Conservation (phyloP, 2,329 filamentous ascomycete genomes). For the Colletotrichum graminicola region DNA sequence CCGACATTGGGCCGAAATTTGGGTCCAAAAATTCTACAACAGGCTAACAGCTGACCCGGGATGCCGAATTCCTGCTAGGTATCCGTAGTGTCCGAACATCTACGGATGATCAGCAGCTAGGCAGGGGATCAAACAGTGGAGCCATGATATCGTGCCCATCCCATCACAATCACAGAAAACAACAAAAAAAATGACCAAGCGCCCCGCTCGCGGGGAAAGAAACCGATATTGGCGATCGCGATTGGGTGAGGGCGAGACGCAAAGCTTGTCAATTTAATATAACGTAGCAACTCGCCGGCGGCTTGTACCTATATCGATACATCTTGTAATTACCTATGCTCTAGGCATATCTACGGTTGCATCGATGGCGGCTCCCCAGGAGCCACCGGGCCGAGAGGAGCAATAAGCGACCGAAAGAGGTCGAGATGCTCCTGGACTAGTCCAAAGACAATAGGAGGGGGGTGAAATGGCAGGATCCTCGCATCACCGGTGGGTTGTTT, state of each 20-base stretch:
- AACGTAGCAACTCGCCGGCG: neutral
- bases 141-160: neutral
- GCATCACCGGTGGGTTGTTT: neutral
- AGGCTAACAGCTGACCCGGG: neutral
- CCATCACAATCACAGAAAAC: neutral
- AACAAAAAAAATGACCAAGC: neutral
- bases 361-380: neutral
- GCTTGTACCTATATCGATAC: neutral
- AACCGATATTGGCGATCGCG: neutral
- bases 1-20: too few relatives aligned
- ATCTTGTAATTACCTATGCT: neutral
- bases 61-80: neutral
- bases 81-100: neutral
- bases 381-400: too few relatives aligned
- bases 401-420: neutral
- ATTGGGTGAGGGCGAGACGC: neutral
- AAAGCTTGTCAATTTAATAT: neutral
- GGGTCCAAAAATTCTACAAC: too few relatives aligned
- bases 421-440: neutral
- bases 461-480: neutral
- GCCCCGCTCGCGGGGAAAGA: neutral
- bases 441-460: neutral
- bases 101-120: neutral
- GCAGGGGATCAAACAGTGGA: neutral
- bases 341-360: slow-evolving; percentile 2